Percentiles rank a stretch among this genome's conserved stretches.
phyloP scores from a whole-genome alignment of 768 basidiomycete genomes.

The Podaxis sp. region DNA sequence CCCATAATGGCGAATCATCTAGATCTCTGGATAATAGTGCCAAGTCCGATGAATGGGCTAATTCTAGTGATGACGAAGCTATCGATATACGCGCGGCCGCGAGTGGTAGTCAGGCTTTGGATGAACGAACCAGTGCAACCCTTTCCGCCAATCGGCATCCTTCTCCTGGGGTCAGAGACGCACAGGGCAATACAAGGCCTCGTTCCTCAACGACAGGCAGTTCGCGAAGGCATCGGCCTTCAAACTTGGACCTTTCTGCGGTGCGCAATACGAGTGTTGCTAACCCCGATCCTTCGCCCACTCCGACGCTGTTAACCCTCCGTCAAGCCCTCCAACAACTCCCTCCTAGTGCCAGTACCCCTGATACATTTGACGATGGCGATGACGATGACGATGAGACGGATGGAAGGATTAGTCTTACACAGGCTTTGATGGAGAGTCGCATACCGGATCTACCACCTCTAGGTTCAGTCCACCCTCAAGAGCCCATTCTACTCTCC shows the following conservation, averaged over 20 bases:
- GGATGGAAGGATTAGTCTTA: constrained; percentile 69
- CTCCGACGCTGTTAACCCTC: constrained; percentile 62
- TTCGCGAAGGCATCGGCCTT: constrained; percentile 56
- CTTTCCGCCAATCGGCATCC: constrained; percentile 32
- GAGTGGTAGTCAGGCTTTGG: constrained; percentile 78
- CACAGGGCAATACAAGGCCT: constrained; percentile 28
- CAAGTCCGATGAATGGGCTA: constrained; percentile 57
- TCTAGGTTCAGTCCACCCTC: constrained; percentile 59
- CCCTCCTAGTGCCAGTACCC: constrained; percentile 32
- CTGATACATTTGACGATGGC: constrained; percentile 39
- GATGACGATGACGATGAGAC: constrained; percentile 65
- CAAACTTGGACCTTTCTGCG: constrained; percentile 64
- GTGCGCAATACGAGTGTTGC: constrained; percentile 33
- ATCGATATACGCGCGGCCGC: constrained; percentile 80
- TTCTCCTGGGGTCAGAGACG: constrained; percentile 21
- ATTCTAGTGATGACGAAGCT: constrained; percentile 85
- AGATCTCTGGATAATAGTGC: constrained; percentile 16
- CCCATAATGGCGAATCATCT: constrained; percentile 31
- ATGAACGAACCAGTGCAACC: constrained; percentile 77
- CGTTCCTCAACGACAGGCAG: constrained; percentile 29
- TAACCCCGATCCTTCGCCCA: constrained; percentile 55
- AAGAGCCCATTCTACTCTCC: constrained; percentile 67
- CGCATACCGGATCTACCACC: constrained; percentile 76
- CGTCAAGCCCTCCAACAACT: constrained; percentile 60
- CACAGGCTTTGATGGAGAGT: constrained; percentile 75